A percentile compares a stretch with the other conserved stretches of the same genome.
phyloP scores from a whole-genome alignment of 116 monocot species.

The Phalaenopsis hybrid region DNA sequence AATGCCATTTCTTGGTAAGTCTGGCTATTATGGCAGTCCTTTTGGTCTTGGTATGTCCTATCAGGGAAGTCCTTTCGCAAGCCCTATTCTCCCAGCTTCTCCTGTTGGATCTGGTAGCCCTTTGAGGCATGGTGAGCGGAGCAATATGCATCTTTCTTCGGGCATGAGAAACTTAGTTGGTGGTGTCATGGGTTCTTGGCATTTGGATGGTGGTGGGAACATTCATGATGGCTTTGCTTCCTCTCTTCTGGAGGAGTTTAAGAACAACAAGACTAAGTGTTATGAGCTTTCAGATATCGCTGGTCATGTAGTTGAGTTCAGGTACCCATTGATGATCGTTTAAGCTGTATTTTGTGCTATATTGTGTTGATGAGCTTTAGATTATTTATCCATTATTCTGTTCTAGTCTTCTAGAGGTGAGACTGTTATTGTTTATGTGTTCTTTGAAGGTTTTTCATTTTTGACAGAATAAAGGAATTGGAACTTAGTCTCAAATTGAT shows the following conservation, averaged over 20 bases:
- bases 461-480: background rate
- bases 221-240: constrained; percentile 46
- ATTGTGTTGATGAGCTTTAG: background rate
- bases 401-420: background rate
- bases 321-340: constrained; percentile 28
- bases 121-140: constrained; percentile 30
- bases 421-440: background rate
- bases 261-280: constrained; percentile 77
- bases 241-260: constrained; percentile 84
- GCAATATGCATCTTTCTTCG: constrained; percentile 42
- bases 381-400: background rate
- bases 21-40: constrained; percentile 51
- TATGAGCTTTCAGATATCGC: constrained; percentile 85
- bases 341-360: background rate
- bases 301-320: constrained; percentile 93
- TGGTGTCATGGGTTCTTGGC: background rate
- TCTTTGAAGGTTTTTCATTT: background rate
- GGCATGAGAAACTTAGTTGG: constrained; percentile 51
- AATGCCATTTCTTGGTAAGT: constrained; percentile 41
- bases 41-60: constrained; percentile 53
- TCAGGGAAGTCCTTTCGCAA: constrained; percentile 44
- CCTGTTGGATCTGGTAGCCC: constrained; percentile 57
- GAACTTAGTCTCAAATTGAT: background rate
- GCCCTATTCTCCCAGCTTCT: constrained; percentile 39
- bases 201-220: constrained; percentile 18